Conservation (phyloP, 2,329 filamentous ascomycete species). For the Alternaria triticina region DNA sequence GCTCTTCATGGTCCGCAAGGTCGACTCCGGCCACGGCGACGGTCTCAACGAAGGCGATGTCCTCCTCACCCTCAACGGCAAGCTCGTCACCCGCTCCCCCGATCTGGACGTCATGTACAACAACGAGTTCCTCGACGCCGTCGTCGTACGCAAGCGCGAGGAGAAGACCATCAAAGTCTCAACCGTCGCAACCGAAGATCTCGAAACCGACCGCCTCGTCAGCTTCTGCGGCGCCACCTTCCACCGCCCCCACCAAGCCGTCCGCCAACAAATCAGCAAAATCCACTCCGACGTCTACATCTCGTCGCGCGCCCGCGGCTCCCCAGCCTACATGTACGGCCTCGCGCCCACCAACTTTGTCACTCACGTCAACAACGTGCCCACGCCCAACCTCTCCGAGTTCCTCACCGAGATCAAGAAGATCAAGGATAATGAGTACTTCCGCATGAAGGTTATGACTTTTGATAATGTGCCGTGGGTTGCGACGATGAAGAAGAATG, state of each 20-base stretch:
- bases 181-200: slow-evolving; percentile 85
- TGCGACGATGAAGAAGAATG: slow-evolving; percentile 99
- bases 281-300: slow-evolving; percentile 97
- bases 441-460: slow-evolving; percentile 94
- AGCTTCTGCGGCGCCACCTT: slow-evolving; percentile 95
- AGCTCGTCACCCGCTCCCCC: slow-evolving; percentile 89
- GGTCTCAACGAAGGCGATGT: slow-evolving; percentile 89
- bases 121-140: slow-evolving; percentile 79
- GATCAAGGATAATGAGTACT: slow-evolving; percentile 97
- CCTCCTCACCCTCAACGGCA: slow-evolving; percentile 86
- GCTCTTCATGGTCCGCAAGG: slow-evolving; percentile 97
- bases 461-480: slow-evolving; percentile 99
- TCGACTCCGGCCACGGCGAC: slow-evolving; percentile 68
- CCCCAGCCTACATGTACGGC: slow-evolving; percentile 53
- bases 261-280: slow-evolving; percentile 95
- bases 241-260: slow-evolving; percentile 92
- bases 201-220: slow-evolving; percentile 91
- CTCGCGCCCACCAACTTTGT: slow-evolving; percentile 97
- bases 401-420: slow-evolving; percentile 83
- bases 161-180: slow-evolving; percentile 79
- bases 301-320: slow-evolving; percentile 67
- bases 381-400: slow-evolving; percentile 79
- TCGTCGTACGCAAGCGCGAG: slow-evolving; percentile 84
- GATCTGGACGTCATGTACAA: slow-evolving; percentile 98
- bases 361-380: slow-evolving; percentile 88